phyloP scores from a whole-genome alignment of 1,284 basidiomycete species.

The Pseudozyma tsukubaensis region DNA sequence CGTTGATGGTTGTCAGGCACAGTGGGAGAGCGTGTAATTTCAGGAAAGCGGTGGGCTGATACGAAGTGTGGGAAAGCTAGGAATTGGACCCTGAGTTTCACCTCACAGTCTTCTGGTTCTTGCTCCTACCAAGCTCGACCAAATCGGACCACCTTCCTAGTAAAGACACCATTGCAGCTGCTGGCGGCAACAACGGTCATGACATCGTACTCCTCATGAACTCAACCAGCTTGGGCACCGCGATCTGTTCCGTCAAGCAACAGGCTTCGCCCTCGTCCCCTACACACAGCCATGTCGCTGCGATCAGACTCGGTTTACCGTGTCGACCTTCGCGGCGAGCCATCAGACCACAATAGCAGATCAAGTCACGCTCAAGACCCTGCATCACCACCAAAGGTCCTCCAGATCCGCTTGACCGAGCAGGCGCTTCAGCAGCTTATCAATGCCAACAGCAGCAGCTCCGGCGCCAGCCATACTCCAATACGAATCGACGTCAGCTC shows the following conservation, averaged over 20 bases:
- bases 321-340: constrained; percentile 11
- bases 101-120: no score
- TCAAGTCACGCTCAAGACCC: neutral
- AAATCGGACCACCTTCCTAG: no score
- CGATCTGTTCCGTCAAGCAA: no score
- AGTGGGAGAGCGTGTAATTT: neutral
- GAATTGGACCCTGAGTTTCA: no score
- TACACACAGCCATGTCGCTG: constrained; percentile 24
- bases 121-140: no score
- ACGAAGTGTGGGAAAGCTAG: no score
- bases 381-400: constrained; percentile 17
- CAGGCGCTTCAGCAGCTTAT: constrained; percentile 37
- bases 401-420: constrained; percentile 40
- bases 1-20: neutral
- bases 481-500: constrained; percentile 35
- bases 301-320: constrained; percentile 38
- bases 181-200: no score
- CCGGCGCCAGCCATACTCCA: neutral
- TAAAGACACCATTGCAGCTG: no score
- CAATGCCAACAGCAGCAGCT: constrained; percentile 11
- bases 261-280: no score
- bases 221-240: no score
- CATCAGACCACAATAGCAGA: neutral
- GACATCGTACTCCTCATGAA: no score
- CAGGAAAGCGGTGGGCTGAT: no score